phyloP scores from a whole-genome alignment of 129 eudicot genomes.

The Artemisia annua region DNA sequence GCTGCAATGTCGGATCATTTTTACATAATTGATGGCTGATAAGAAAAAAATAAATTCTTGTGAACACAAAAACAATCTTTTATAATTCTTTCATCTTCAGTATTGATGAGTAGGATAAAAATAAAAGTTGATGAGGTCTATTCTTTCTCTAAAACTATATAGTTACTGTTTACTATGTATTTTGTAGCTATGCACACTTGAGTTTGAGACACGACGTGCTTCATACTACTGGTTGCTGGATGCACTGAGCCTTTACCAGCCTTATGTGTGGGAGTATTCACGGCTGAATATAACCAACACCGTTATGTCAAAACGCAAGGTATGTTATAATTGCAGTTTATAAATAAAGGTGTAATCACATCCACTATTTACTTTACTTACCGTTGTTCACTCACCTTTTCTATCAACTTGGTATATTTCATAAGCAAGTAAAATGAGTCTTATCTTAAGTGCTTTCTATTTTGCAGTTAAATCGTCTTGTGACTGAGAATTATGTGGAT shows the following conservation, averaged over 20 bases:
- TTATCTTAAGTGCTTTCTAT: neutral
- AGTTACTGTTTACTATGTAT: constrained; percentile 15
- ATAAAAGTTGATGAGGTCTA: no score
- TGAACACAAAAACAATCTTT: no score
- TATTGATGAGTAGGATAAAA: neutral
- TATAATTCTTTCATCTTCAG: no score
- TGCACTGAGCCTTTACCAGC: constrained; percentile 81
- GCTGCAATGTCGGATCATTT: neutral
- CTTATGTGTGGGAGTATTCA: constrained; percentile 90
- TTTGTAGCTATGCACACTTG: constrained; percentile 87
- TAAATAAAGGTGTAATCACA: neutral
- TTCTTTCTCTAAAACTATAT: neutral
- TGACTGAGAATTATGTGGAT: constrained; percentile 84
- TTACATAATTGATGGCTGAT: no score
- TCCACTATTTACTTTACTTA: no score
- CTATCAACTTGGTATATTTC: no score
- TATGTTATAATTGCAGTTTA: constrained; percentile 18
- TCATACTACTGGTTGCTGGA: constrained; percentile 93
- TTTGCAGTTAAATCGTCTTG: constrained; percentile 88
- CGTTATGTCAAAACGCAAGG: constrained; percentile 98
- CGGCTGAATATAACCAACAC: constrained; percentile 84
- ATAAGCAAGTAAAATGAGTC: neutral
- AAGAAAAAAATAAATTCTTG: no score
- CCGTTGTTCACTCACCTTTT: no score
- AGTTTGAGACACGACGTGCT: constrained; percentile 95